Percentiles rank a stretch among this genome's conserved stretches.
phyloP scores from a whole-genome alignment of 1,284 basidiomycete species.

The Leccinum solheimii region DNA sequence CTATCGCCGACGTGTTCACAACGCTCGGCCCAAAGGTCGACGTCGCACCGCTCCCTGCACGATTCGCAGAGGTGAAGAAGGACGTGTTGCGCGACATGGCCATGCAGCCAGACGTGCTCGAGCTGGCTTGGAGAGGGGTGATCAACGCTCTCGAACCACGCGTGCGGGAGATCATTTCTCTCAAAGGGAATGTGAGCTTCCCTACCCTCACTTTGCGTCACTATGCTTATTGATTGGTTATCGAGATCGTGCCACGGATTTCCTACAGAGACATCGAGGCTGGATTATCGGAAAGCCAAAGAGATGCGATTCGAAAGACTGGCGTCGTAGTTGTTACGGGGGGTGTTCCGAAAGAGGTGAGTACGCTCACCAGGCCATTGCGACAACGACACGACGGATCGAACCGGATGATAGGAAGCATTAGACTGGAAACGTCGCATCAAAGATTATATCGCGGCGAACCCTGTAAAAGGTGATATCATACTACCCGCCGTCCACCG shows the following conservation, averaged over 20 bases:
- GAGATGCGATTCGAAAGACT: conserved; percentile 49
- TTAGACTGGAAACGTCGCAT: conserved; percentile 61
- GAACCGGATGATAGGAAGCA: conserved; percentile 47
- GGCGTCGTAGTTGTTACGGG: conserved; percentile 65
- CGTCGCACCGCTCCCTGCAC: conserved; percentile 44
- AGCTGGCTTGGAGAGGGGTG: conserved; percentile 57
- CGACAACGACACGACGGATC: neutral
- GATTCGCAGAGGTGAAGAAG: conserved; percentile 64
- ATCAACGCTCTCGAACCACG: conserved; percentile 49
- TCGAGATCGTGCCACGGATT: conserved; percentile 59
- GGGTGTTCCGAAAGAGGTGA: conserved; percentile 54
- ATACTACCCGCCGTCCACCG: neutral
- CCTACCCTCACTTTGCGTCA: neutral
- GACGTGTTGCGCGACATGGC: conserved; percentile 47
- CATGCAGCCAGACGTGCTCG: conserved; percentile 32
- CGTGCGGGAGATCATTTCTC: conserved; percentile 45
- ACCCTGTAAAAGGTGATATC: conserved; percentile 50
- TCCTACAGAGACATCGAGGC: conserved; percentile 48
- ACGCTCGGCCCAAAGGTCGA: conserved; percentile 21
- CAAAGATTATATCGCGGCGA: conserved; percentile 54
- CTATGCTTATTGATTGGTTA: neutral
- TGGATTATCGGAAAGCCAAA: conserved; percentile 43
- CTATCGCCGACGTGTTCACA: conserved; percentile 34
- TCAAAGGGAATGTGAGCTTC: conserved; percentile 41
- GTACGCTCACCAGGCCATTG: neutral